These are phyloP conservation scores for Podaxis sp. DNA, from an alignment of 768 basidiomycete genomes.

Conservation along the genomic window DNA sequence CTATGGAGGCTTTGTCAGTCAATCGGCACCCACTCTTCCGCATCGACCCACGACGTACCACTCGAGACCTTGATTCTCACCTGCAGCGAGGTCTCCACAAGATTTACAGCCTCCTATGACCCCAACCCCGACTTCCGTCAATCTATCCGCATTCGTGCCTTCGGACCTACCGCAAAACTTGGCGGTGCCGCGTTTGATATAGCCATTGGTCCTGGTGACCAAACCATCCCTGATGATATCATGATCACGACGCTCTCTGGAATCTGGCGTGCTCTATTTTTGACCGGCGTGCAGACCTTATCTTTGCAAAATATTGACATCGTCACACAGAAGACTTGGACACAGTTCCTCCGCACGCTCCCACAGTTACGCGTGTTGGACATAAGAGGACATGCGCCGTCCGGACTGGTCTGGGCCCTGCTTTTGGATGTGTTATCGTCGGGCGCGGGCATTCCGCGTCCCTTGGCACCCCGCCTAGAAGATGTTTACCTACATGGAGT, in stretches of 20 bases:
- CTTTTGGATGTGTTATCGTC: slow-evolving; percentile 28
- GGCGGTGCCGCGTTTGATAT: slow-evolving; percentile 27
- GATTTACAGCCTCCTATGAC: slow-evolving; percentile 3
- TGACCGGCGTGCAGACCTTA: slow-evolving; percentile 27
- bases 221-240: slow-evolving; percentile 24
- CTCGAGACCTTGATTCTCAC: slow-evolving; percentile 1
- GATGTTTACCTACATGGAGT: slow-evolving; percentile 35
- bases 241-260: slow-evolving; percentile 25
- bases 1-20: slow-evolving; percentile 5
- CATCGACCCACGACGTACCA: slow-evolving; percentile 1
- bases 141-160: slow-evolving; percentile 28
- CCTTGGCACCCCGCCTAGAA: slow-evolving; percentile 29
- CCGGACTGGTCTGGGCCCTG: slow-evolving; percentile 35
- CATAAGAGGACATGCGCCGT: slow-evolving; percentile 32
- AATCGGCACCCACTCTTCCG: not conserved
- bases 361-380: slow-evolving; percentile 31
- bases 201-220: slow-evolving; percentile 23
- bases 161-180: slow-evolving; percentile 20
- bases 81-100: slow-evolving; percentile 2
- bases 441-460: not conserved
- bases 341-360: slow-evolving; percentile 24
- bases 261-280: slow-evolving; percentile 29
- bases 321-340: slow-evolving; percentile 37
- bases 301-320: slow-evolving; percentile 32
- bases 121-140: slow-evolving; percentile 28